These are phyloP conservation scores for Pugionium dolabratum DNA, from an alignment of 345 rosid genomes.

Conservation along the genomic window DNA sequence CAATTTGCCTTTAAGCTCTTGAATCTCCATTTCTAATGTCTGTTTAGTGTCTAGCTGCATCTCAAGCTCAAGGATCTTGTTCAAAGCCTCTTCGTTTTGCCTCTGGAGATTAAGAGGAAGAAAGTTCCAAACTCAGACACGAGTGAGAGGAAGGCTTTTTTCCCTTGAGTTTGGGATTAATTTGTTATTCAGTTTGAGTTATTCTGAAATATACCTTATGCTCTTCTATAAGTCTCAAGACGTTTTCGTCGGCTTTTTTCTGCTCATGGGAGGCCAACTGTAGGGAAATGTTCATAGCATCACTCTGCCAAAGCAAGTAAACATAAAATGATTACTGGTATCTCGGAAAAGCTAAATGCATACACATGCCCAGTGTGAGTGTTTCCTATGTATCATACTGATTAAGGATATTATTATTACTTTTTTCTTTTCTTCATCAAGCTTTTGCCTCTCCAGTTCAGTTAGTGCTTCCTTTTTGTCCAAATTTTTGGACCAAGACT, in stretches of 20 bases:
- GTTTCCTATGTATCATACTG: slow-evolving; percentile 1
- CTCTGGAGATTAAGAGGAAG: slow-evolving; percentile 50
- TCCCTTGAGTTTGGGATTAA: neutral
- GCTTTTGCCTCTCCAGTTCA: slow-evolving; percentile 79
- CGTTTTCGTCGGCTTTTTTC: slow-evolving; percentile 76
- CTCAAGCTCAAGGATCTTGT: slow-evolving; percentile 68
- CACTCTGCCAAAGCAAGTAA: slow-evolving; percentile 53
- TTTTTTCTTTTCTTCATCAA: slow-evolving; percentile 83
- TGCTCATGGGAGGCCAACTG: slow-evolving; percentile 77
- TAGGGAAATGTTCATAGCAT: slow-evolving; percentile 61
- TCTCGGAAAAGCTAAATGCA: slow-evolving; percentile 13
- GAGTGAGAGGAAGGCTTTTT: neutral
- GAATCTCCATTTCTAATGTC: slow-evolving; percentile 86
- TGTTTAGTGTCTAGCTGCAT: slow-evolving; percentile 75
- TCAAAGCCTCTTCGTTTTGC: slow-evolving; percentile 72
- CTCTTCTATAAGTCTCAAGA: slow-evolving; percentile 75
- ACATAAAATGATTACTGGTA: slow-evolving; percentile 16
- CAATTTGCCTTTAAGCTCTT: slow-evolving; percentile 77
- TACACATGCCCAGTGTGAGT: neutral
- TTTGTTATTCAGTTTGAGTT: neutral
- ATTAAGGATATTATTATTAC: slow-evolving; percentile 49
- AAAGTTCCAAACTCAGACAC: neutral
- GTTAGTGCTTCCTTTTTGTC: slow-evolving; percentile 78
- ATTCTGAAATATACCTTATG: slow-evolving; percentile 57
- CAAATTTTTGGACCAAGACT: slow-evolving; percentile 60